Percentiles rank a stretch among this genome's conserved stretches.
Conservation (phyloP, 768 basidiomycete genomes). For the Xanthoconium stramineum region DNA sequence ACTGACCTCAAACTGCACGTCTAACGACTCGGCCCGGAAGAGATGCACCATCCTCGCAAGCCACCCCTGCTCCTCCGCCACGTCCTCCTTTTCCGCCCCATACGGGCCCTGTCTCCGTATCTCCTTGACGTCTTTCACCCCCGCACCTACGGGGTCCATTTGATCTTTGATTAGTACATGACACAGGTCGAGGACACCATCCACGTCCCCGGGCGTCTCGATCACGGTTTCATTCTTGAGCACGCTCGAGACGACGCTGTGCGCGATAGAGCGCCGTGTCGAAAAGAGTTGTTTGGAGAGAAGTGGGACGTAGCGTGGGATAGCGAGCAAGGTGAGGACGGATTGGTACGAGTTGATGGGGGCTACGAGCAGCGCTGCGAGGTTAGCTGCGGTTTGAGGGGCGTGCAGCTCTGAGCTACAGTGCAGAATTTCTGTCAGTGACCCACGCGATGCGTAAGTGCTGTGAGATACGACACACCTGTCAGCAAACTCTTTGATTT, state of each 20-base stretch:
- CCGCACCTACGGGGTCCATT: constrained; percentile 47
- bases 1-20: constrained; percentile 84
- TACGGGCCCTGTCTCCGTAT: constrained; percentile 57
- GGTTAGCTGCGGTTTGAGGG: constrained; percentile 82
- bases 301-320: constrained; percentile 84
- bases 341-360: constrained; percentile 97
- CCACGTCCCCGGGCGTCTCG: constrained; percentile 90
- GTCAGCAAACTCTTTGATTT: constrained; percentile 79
- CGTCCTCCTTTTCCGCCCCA: constrained; percentile 75
- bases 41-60: constrained; percentile 97
- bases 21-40: constrained; percentile 84
- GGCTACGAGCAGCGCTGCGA: constrained; percentile 87
- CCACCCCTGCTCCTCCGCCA: constrained; percentile 99
- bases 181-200: constrained; percentile 89
- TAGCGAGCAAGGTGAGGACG: constrained; percentile 93
- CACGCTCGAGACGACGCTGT: constrained; percentile 90
- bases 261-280: constrained; percentile 88
- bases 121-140: constrained; percentile 35
- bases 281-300: constrained; percentile 84
- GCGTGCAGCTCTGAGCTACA: constrained; percentile 83
- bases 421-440: neutral
- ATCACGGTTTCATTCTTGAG: constrained; percentile 96
- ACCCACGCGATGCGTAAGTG: neutral
- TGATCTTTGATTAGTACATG: constrained; percentile 90
- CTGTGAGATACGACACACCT: constrained; percentile 44